Conservation (phyloP, 2,329 filamentous ascomycete species). For the Shiraia bambusicola region DNA sequence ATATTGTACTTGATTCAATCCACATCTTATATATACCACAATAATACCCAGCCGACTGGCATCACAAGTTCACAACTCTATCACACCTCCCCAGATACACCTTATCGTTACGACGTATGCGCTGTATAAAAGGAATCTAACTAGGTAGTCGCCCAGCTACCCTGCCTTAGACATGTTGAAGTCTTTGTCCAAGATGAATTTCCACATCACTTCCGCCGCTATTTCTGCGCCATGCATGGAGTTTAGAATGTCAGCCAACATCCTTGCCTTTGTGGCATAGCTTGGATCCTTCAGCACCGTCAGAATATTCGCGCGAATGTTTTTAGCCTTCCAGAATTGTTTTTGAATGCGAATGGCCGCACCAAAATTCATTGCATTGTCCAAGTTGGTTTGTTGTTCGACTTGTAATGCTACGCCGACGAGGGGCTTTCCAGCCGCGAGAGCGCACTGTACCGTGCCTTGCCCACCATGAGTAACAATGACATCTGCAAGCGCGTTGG, state of each 20-base stretch:
- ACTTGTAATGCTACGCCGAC: conserved; percentile 38
- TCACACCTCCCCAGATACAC: too few species aligned
- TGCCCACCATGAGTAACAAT: conserved; percentile 36
- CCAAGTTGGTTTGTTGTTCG: conserved; percentile 39
- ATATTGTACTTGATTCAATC: too few species aligned
- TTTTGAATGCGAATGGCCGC: conserved; percentile 34
- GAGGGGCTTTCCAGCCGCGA: conserved; percentile 35
- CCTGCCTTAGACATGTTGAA: conserved; percentile 3
- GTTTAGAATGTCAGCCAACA: conserved; percentile 27
- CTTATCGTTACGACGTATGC: too few species aligned
- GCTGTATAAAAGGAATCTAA: too few species aligned
- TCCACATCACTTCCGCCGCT: conserved; percentile 36
- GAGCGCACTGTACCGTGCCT: conserved; percentile 35
- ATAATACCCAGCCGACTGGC: too few species aligned
- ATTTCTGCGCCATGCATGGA: conserved; percentile 34
- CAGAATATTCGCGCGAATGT: conserved; percentile 26
- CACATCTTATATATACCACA: too few species aligned
- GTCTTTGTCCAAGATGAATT: conserved; percentile 28
- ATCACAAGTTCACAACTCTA: too few species aligned
- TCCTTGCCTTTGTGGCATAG: conserved; percentile 27
- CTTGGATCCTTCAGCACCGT: conserved; percentile 27
- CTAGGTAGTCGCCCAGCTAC: too few species aligned
- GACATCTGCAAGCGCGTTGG: conserved; percentile 32
- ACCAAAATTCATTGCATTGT: conserved; percentile 37
- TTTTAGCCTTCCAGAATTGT: conserved; percentile 31